These are phyloP conservation scores for Phalaenopsis hybrid DNA, from an alignment of 116 monocot genomes.

Conservation along the genomic window DNA sequence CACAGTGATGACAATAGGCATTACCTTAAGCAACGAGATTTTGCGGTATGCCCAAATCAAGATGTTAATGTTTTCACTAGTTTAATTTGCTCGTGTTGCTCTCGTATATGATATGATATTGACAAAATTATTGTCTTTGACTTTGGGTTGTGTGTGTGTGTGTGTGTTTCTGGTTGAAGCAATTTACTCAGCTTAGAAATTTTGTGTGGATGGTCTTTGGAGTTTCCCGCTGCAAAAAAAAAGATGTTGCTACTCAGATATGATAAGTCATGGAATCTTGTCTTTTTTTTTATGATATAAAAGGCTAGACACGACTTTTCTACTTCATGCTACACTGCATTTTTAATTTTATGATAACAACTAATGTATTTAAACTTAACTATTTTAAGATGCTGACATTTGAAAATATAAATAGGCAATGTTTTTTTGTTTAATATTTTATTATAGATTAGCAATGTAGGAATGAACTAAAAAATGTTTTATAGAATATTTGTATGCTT, in stretches of 20 bases:
- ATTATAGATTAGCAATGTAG: neutral
- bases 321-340: neutral
- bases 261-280: neutral
- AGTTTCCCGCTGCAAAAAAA: neutral
- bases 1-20: conserved; percentile 91
- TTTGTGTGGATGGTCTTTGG: neutral
- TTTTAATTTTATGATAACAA: neutral
- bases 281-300: neutral
- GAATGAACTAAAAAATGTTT: neutral
- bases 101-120: neutral
- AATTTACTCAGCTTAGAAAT: neutral
- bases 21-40: conserved; percentile 84
- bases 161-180: no score
- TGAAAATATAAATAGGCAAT: neutral
- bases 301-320: neutral
- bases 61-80: neutral
- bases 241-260: neutral
- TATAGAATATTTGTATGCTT: neutral
- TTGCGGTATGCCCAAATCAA: conserved; percentile 43
- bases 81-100: neutral
- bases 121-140: neutral
- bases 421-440: neutral
- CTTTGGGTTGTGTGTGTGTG: neutral
- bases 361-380: neutral
- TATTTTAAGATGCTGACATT: neutral